phyloP scores from a whole-genome alignment of 2,329 filamentous ascomycete genomes.

The Aspergillus versicolor region DNA sequence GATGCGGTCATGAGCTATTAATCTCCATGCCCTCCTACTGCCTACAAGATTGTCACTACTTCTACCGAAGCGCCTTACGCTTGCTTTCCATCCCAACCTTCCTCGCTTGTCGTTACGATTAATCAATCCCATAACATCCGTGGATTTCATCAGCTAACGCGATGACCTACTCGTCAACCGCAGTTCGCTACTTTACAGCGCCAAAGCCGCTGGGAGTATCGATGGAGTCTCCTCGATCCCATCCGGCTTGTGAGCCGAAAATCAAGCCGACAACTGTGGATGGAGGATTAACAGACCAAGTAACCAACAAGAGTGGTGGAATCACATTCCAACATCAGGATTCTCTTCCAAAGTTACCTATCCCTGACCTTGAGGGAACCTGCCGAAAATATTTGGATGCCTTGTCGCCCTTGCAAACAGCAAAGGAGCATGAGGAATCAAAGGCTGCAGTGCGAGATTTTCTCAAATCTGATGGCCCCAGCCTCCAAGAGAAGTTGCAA shows the following conservation, averaged over 20 bases:
- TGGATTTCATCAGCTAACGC: conserved; percentile 45
- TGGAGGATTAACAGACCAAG: conserved; percentile 21
- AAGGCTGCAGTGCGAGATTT: conserved; percentile 80
- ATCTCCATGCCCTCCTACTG: conserved; percentile 72
- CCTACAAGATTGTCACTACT: conserved; percentile 87
- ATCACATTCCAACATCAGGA: conserved; percentile 90
- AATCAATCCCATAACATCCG: conserved; percentile 33
- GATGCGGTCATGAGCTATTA: conserved; percentile 43
- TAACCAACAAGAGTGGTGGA: conserved; percentile 60
- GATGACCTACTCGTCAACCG: conserved; percentile 60
- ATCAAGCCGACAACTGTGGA: conserved; percentile 19
- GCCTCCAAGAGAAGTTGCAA: conserved; percentile 84
- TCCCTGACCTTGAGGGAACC: conserved; percentile 79
- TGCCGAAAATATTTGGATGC: conserved; percentile 77
- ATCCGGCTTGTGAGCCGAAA: conserved; percentile 25
- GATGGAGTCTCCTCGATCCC: conserved; percentile 49
- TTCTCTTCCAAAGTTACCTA: conserved; percentile 84
- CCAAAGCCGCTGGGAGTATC: conserved; percentile 73
- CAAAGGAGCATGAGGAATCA: conserved; percentile 80
- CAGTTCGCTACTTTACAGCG: conserved; percentile 69
- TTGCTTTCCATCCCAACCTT: conserved; percentile 78
- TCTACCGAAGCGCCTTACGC: conserved; percentile 85
- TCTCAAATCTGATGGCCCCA: conserved; percentile 73
- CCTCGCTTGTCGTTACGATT: conserved; percentile 74
- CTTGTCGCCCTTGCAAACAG: conserved; percentile 75